A percentile compares a stretch with the other conserved stretches of the same genome.
These are phyloP conservation scores for Nannochloropsis oceanica DNA, from an alignment of 108 stramenopile species.

Conservation along the genomic window DNA sequence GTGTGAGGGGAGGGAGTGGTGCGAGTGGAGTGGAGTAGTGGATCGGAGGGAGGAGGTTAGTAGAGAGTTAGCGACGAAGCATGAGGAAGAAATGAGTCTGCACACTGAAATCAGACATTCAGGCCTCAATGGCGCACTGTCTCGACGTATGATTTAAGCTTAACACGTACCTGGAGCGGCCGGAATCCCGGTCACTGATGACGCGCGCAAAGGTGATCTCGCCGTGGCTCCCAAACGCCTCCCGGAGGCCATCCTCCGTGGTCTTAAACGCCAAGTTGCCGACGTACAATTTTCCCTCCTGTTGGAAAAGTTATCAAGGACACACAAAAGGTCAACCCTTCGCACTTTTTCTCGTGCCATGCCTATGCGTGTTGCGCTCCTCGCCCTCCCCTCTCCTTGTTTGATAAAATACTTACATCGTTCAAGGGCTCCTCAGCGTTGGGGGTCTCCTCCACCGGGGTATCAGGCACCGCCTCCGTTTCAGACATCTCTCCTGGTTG, in stretches of 20 bases:
- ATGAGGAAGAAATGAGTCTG: no score
- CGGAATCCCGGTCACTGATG: background rate
- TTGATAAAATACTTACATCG: background rate
- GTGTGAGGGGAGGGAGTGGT: background rate
- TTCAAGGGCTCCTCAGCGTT: background rate
- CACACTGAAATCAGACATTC: no score
- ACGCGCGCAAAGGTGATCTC: background rate
- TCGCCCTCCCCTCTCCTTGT: no score
- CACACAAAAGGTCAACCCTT: no score
- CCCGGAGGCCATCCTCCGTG: background rate
- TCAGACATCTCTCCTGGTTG: no score
- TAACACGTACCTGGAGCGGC: background rate
- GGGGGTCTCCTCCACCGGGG: background rate
- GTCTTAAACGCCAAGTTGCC: background rate
- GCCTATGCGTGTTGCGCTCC: no score
- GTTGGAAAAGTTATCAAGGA: background rate
- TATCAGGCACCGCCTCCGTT: background rate
- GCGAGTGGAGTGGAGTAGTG: background rate
- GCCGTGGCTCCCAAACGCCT: background rate
- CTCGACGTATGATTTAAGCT: background rate
- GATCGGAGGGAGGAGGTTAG: background rate
- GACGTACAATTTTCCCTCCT: background rate
- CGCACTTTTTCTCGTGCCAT: no score
- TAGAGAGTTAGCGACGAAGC: background rate
- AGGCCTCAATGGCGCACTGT: no score